phyloP scores from a whole-genome alignment of 176 grass and related monocot genomes.

The Triticum urartu region DNA sequence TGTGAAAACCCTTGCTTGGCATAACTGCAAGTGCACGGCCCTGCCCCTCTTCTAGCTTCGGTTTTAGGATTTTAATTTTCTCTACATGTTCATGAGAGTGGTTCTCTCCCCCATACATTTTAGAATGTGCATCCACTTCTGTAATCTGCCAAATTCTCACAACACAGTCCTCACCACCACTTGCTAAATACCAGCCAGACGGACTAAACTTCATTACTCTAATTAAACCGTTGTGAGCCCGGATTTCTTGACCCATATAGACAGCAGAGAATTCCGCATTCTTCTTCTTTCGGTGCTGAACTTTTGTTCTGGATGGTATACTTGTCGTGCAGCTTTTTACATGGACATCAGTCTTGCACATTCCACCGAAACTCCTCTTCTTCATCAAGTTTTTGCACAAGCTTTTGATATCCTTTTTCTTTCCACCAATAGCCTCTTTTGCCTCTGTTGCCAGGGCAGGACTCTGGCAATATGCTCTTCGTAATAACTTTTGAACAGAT shows the following conservation, averaged over 20 bases:
- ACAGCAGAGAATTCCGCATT: conserved; percentile 72
- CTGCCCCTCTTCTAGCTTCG: conserved; percentile 33
- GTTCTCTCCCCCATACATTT: conserved; percentile 33
- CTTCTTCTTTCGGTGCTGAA: conserved; percentile 62
- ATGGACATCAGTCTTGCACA: conserved; percentile 49
- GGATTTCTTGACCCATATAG: conserved; percentile 82
- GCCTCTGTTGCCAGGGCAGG: not conserved
- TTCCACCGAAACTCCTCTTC: conserved; percentile 38
- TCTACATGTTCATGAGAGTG: conserved; percentile 24
- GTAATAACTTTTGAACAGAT: conserved; percentile 37
- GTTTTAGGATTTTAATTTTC: conserved; percentile 46
- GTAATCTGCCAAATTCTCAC: conserved; percentile 75
- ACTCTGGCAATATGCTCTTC: conserved; percentile 19
- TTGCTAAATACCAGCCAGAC: conserved; percentile 87
- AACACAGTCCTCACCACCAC: conserved; percentile 79
- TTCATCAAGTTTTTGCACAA: conserved; percentile 61
- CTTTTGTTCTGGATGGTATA: conserved; percentile 47
- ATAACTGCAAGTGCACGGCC: conserved; percentile 51
- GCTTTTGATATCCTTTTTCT: conserved; percentile 46
- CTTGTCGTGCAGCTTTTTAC: conserved; percentile 36
- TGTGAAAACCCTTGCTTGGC: conserved; percentile 57
- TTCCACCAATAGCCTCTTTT: not conserved
- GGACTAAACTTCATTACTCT: conserved; percentile 76
- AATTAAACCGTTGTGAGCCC: conserved; percentile 85
- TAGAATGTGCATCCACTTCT: conserved; percentile 56